Conservation (phyloP, 129 eudicot species). For the carrot (Daucus carota) region DH1_v3.0 NC_030389.2:40988001-40988500, state of each 20-base stretch:
- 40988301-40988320: no score
- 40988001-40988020: conserved; percentile 19
- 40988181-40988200: conserved; percentile 22
- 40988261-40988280: no score
- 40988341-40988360: no score
- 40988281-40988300: no score
- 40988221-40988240: background rate
- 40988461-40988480: no score
- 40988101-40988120: conserved; percentile 18
- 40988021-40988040: conserved; percentile 16
- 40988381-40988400: no score
- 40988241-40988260: background rate
- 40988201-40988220: conserved; percentile 28
- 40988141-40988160: conserved; percentile 32
- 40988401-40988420: no score
- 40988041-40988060: conserved; percentile 14
- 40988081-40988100: conserved; percentile 26
- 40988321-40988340: no score
- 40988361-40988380: no score
- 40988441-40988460: no score
- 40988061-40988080: conserved; percentile 24
- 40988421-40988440: no score
- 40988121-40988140: conserved; percentile 18
- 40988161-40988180: conserved; percentile 17
- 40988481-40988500: no score